Base-by-base conservation (phyloP, 768 basidiomycete species). In the Leccinum broughii region DNA sequence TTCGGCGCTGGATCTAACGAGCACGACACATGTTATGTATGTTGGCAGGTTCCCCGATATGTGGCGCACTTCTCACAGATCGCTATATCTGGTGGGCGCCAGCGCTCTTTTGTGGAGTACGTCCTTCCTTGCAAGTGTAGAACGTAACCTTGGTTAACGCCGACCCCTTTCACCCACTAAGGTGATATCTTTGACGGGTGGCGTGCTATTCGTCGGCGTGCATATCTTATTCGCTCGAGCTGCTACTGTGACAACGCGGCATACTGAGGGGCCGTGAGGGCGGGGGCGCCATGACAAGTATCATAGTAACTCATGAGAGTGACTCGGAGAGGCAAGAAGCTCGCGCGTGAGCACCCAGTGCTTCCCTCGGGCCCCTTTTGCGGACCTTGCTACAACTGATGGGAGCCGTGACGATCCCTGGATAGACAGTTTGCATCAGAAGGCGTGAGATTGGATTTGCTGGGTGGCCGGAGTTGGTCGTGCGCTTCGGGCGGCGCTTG, bases 81-180 rank as follows among this genome's bases (percentile, higher is more conserved):
- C 69, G 74, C 3, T 85, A 81, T 64, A 69, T 78, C 4, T 87
- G 86, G 86, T 85, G 82, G 81, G 76, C 79, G 14, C 83, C 85
- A 3, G 79, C 80, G 2, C 41, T 85, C 10, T 87, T 85, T 64
- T 75, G 80, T 28, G 84, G 81, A 50, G 74, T 78, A 64, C 22
- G 68, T 64, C 48, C 11, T 2, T 44, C 41, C 35, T 13, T 9
- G 26, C 28, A 17, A 9, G 3, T 17, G 17, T 30, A 51, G 24
- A 22, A 37, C 41, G 10, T 53, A 22, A 10, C 4, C 20, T 46
- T 46, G 20, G 10, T 10, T 46, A 20, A 46, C 39, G 39, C 39
- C 39, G n/a, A n/a, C n/a, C 44, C 44, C 44, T 46, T 46, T 10
- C 10, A 20, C 44, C 26, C 7, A 44, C 41, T 15, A 11, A 69